Conservation (phyloP, 2,329 filamentous ascomycete species). For the Nectriaceae sp. region DNA sequence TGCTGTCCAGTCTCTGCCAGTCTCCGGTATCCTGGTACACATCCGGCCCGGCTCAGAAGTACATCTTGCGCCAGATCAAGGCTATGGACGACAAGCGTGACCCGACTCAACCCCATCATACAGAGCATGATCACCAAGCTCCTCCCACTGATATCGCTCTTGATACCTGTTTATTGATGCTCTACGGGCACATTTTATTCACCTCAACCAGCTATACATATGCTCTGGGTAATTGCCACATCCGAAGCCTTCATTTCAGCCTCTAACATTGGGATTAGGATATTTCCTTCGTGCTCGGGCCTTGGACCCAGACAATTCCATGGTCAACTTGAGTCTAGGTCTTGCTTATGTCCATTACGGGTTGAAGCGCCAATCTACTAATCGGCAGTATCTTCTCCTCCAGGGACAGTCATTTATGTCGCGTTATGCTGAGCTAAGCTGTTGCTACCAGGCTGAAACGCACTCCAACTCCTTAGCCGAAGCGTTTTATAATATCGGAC, state of each 20-base stretch:
- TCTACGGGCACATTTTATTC: constrained; percentile 90
- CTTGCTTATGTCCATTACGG: constrained; percentile 86
- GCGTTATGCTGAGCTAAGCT: constrained; percentile 31
- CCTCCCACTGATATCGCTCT: constrained; percentile 40
- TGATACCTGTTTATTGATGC: constrained; percentile 79
- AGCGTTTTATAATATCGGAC: constrained; percentile 41
- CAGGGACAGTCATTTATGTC: constrained; percentile 82
- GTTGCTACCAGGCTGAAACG: neutral
- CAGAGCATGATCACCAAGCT: constrained; percentile 21
- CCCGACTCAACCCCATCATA: constrained; percentile 36
- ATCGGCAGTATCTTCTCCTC: constrained; percentile 82
- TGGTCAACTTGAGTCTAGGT: constrained; percentile 79
- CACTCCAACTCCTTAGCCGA: constrained; percentile 26
- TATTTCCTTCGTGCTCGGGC: constrained; percentile 82
- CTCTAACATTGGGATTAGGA: constrained; percentile 41
- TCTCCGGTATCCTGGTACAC: constrained; percentile 76
- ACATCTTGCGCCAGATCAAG: constrained; percentile 88
- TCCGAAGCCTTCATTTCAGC: neutral
- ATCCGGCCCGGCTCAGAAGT: constrained; percentile 83
- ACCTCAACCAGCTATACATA: constrained; percentile 81
- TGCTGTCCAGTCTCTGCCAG: constrained; percentile 75
- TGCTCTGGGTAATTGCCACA: constrained; percentile 67
- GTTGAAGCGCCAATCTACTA: constrained; percentile 86
- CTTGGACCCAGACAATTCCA: constrained; percentile 73
- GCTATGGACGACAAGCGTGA: constrained; percentile 67